Evolutionary conservation across 2,329 filamentous ascomycete species (phyloP), one percentile per base, ranked within the genome.

Genomic region (Polychaeton citri): DNA sequence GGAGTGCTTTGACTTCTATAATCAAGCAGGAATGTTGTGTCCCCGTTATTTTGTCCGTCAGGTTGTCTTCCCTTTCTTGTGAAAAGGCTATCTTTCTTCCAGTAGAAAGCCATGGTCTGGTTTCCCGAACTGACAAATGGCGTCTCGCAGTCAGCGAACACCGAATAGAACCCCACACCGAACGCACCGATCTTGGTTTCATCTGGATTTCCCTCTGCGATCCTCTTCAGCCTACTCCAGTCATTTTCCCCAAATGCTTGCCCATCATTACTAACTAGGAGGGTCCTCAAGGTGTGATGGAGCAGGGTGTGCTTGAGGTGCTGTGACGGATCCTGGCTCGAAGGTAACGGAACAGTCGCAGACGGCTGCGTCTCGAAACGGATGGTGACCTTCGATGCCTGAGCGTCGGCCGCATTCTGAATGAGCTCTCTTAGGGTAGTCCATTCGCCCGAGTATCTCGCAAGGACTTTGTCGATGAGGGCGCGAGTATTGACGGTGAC

Each of bases 181-280:
- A 98, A 98, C 3, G 90, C 92, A 37, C 90, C 90, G 50, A 98
- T 98, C 66, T 98, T 98, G 32, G 87, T 96, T 63, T 98, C 90
- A 58, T 98, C 90, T 0, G 90, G 90, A 53, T 98, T 98, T 32
- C 90, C 92, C 58, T 98, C 90, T n/a, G 90, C 92, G 43, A 98
- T 98, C 42, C 88, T 78, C 67, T 96, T 96, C 45, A 98, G 58
- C 36, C 90, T 74, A 32, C 78, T 77, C 90, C 90, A 98, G 60
- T 98, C 90, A 13, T 86, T 92, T 49, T 81, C 74, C 35, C 76
- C 81, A 53, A 98, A 98, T 0, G 84, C 72, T 45, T 84, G 73
- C 21, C 90, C 90, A 60, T 98, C 81, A 52, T 98, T 98, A 42
- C 85, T 81, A 5, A 96, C 87, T 7, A 95, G 69, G n/a, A 96